Percentiles rank a stretch among this genome's conserved stretches.
Evolutionary conservation across 495 filamentous ascomycete genomes (phyloP).

Genomic region (Schizothecium vesticola): DNA sequence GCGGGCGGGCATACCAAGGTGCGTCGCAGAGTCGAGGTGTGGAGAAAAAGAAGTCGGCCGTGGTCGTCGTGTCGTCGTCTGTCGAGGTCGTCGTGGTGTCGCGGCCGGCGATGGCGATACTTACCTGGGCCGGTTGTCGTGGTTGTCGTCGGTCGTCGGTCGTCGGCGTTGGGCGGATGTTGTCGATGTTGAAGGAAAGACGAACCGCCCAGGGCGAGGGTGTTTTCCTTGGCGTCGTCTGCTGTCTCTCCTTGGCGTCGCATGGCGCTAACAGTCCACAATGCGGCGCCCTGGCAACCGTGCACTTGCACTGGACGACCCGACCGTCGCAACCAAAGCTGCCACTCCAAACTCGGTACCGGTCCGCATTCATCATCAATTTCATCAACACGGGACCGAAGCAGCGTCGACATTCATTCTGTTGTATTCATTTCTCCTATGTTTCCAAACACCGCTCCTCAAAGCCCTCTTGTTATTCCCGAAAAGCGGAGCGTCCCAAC

Average conservation of each 20-base stretch:
- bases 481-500: background rate
- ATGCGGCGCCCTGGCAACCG: conserved; percentile 21
- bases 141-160: conserved; percentile 7
- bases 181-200: conserved; percentile 17
- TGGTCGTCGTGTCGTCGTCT: conserved; percentile 9
- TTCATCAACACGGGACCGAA: background rate
- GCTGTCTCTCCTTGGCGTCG: conserved; percentile 18
- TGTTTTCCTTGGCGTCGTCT: conserved; percentile 21
- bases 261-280: conserved; percentile 21
- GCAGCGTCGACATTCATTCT: background rate
- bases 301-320: conserved; percentile 3
- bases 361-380: background rate
- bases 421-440: background rate
- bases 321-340: background rate
- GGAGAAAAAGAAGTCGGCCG: conserved; percentile 2
- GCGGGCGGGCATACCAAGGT: conserved; percentile 1
- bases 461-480: background rate
- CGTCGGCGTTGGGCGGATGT: conserved; percentile 13
- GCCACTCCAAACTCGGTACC: background rate
- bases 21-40: conserved; percentile 6
- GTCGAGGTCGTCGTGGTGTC: conserved; percentile 5
- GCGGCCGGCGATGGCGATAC: conserved; percentile 15
- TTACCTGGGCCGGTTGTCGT: conserved; percentile 21
- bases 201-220: conserved; percentile 8
- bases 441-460: background rate